These are phyloP conservation scores for Hypericum androsaemum DNA, from an alignment of 345 rosid genomes.

Conservation along the genomic window DNA sequence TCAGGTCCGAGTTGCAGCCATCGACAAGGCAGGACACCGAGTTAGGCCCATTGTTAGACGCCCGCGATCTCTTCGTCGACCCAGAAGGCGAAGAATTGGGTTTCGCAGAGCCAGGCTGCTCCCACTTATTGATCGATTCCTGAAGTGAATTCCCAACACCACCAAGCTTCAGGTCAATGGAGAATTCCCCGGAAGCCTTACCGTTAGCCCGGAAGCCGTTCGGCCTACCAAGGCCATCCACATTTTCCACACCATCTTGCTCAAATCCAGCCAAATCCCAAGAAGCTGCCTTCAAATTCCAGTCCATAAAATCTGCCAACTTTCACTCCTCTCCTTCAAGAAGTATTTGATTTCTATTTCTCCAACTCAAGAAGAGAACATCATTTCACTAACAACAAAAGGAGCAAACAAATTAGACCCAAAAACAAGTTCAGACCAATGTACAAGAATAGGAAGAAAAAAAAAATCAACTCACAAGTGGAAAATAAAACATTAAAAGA, in stretches of 20 bases:
- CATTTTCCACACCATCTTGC: slow-evolving; percentile 35
- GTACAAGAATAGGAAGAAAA: no score
- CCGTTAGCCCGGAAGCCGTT: slow-evolving; percentile 25
- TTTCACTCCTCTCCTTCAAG: background rate
- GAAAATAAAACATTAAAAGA: no score
- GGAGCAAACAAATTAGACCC: no score
- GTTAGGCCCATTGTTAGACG: slow-evolving; percentile 31
- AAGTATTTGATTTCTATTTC: no score
- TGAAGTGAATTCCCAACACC: slow-evolving; percentile 32
- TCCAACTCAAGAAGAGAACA: no score
- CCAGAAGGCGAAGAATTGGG: slow-evolving; percentile 27
- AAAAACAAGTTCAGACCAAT: no score
- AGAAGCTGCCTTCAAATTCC: slow-evolving; percentile 53
- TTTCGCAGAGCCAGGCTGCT: slow-evolving; percentile 29
- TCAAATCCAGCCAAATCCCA: slow-evolving; percentile 48
- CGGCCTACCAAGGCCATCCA: slow-evolving; percentile 31
- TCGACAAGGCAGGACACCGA: slow-evolving; percentile 57
- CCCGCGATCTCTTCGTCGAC: slow-evolving; percentile 52
- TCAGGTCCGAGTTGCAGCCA: slow-evolving; percentile 63
- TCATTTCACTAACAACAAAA: no score
- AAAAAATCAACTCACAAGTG: no score
- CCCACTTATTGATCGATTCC: slow-evolving; percentile 35
- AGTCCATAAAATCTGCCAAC: slow-evolving; percentile 46
- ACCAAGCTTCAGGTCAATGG: slow-evolving; percentile 77
- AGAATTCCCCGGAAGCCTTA: slow-evolving; percentile 32